Base-by-base conservation (phyloP, 2,329 filamentous ascomycete species). In the Apiospora rasikravindrae region DNA sequence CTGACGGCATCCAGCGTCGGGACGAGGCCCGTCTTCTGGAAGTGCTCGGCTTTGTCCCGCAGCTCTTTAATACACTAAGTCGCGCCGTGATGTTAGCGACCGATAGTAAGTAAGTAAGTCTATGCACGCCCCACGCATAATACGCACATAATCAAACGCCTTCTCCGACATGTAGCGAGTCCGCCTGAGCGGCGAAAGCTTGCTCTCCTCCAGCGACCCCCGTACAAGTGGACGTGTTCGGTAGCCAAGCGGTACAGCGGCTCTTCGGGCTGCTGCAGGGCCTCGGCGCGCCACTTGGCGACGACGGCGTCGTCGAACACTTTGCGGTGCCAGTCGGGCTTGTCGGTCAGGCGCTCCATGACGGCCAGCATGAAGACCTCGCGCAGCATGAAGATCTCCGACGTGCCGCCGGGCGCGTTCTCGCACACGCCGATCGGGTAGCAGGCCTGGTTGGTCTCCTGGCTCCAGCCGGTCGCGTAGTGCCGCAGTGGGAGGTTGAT, bases 21-120 rank as follows among this genome's bases (percentile, higher is more conserved):
- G 11, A 88, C 76, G 14, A 86, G 79, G 1, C 82, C 78, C 22
- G 80, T 81, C 5, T 81, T 71, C 69, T 83, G 77, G 72, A 84
- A 84, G n/a, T 84, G 77, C n/a, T 75, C 76, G 0, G 87, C 86
- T 75, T 90, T 89, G 76, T 83, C 83, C 16, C 80, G 82, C 0
- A 90, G 82, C 74, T 90, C 88, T 10, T 80, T 75, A 37, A 88
- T 80, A 71, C 78, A 83, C 57, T 64, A 13, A 1, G 8, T 0
- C 7, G 11, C 8, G 29, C 53, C 45, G 10, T n/a, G 2, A 37
- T 13, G 78, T 79, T 44, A 33, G 40, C 7, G 26, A 10, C 61
- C 24, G 70, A 57, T 1, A 67, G 24, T 26, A 29, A 33, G 33
- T 14, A 37, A 37, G 4, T n/a, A n/a, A n/a, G n/a, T n/a, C n/a